These are phyloP conservation scores for Conticribra weissflogii DNA, from an alignment of 108 stramenopile genomes.

Conservation along the genomic window DNA sequence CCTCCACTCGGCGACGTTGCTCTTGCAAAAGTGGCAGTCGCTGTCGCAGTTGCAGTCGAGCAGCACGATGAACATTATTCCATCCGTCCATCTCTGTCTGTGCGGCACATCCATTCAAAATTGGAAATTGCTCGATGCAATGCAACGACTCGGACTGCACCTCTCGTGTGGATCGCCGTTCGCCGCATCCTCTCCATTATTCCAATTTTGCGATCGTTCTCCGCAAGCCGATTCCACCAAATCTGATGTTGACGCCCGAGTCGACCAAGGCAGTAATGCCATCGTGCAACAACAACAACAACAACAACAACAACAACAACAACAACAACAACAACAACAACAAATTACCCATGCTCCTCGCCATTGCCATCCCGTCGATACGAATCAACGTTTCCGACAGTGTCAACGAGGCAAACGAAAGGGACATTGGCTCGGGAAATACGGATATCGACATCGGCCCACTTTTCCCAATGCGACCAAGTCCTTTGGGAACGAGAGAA, in stretches of 20 bases:
- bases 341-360: no score
- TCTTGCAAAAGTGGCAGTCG: neutral
- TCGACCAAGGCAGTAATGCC: neutral
- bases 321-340: no score
- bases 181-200: slow-evolving; percentile 5
- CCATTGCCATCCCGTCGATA: no score
- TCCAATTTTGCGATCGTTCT: neutral
- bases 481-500: neutral
- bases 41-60: neutral
- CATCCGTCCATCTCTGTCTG: slow-evolving; percentile 3
- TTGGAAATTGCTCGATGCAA: neutral
- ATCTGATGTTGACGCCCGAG: neutral
- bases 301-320: no score
- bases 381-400: no score
- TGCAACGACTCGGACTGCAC: neutral
- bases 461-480: neutral
- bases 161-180: neutral
- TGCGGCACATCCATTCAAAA: neutral
- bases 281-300: no score
- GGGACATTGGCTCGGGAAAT: slow-evolving; percentile 5
- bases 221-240: neutral
- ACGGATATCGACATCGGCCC: slow-evolving; percentile 4
- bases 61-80: neutral
- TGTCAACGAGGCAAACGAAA: slow-evolving; percentile 3
- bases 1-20: neutral